These are phyloP conservation scores for Dothideomycetes sp. DNA, from an alignment of 2,329 filamentous ascomycete species.

Conservation along the genomic window DNA sequence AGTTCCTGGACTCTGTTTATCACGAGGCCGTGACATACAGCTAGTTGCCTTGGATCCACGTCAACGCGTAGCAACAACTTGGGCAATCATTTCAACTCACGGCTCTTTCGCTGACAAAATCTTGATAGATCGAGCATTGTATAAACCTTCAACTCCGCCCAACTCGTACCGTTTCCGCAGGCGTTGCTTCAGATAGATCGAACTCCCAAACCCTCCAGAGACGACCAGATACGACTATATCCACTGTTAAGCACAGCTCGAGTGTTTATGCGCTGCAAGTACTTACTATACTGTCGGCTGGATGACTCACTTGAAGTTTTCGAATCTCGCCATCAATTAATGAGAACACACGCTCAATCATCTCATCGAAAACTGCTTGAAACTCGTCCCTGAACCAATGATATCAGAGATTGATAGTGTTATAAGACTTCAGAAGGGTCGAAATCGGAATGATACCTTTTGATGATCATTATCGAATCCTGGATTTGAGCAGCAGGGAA, in stretches of 20 bases:
- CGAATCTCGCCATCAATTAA: constrained; percentile 29
- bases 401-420: constrained; percentile 17
- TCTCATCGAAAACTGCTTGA: constrained; percentile 28
- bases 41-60: constrained; percentile 19
- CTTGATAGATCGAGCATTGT: constrained; percentile 7
- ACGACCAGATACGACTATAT: constrained; percentile 29
- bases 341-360: constrained; percentile 27
- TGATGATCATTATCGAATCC: constrained; percentile 28
- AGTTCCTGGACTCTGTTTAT: constrained; percentile 11
- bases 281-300: constrained; percentile 22
- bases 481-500: constrained; percentile 26
- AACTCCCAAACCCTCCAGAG: constrained; percentile 36
- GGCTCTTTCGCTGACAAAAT: neutral
- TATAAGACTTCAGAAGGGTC: too few species aligned
- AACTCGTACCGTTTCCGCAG: constrained; percentile 27
- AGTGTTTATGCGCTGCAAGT: neutral
- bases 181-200: constrained; percentile 31
- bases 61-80: constrained; percentile 6
- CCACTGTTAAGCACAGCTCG: neutral
- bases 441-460: constrained; percentile 18
- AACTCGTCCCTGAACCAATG: constrained; percentile 21
- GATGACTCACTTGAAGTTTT: constrained; percentile 23
- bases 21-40: constrained; percentile 14
- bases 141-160: constrained; percentile 10
- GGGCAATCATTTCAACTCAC: neutral